These are phyloP conservation scores for Annulohypoxylon truncatum DNA, from an alignment of 2,329 filamentous ascomycete genomes.

Conservation along the genomic window DNA sequence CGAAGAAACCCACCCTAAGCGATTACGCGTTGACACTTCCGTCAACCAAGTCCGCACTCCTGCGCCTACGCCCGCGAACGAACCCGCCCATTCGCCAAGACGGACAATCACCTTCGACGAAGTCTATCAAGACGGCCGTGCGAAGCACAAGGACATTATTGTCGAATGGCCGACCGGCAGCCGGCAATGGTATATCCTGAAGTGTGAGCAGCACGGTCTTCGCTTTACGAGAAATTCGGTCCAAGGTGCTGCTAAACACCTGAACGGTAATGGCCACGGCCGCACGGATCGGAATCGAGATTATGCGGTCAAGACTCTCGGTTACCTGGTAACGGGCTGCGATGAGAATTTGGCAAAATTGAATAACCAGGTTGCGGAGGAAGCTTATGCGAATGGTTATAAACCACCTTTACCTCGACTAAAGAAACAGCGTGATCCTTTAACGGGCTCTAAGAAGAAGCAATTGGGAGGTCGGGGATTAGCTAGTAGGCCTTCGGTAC, in stretches of 20 bases:
- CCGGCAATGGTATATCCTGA: constrained; percentile 53
- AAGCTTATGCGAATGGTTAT: constrained; percentile 50
- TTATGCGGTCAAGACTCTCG: constrained; percentile 50
- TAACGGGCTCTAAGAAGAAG: neutral
- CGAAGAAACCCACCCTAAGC: constrained; percentile 15
- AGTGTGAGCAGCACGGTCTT: constrained; percentile 54
- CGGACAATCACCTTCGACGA: constrained; percentile 52
- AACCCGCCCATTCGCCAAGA: constrained; percentile 6
- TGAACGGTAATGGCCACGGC: constrained; percentile 50
- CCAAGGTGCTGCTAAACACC: constrained; percentile 54
- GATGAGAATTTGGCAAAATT: constrained; percentile 42
- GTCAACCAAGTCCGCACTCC: constrained; percentile 27
- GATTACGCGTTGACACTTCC: constrained; percentile 26
- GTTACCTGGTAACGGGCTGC: constrained; percentile 52
- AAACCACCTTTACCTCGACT: constrained; percentile 29
- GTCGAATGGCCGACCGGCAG: constrained; percentile 47
- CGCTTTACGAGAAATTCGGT: constrained; percentile 53
- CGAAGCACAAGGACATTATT: constrained; percentile 50
- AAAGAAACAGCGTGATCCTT: neutral
- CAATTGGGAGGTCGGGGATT: neutral
- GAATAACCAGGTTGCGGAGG: constrained; percentile 52
- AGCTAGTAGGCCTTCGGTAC: neutral
- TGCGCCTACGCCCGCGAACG: constrained; percentile 5
- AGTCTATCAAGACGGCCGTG: constrained; percentile 51
- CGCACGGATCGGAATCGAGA: constrained; percentile 47